Evolutionary conservation across 495 filamentous ascomycete species (phyloP).

Genomic region (Jackrogersella multiformis): DNA sequence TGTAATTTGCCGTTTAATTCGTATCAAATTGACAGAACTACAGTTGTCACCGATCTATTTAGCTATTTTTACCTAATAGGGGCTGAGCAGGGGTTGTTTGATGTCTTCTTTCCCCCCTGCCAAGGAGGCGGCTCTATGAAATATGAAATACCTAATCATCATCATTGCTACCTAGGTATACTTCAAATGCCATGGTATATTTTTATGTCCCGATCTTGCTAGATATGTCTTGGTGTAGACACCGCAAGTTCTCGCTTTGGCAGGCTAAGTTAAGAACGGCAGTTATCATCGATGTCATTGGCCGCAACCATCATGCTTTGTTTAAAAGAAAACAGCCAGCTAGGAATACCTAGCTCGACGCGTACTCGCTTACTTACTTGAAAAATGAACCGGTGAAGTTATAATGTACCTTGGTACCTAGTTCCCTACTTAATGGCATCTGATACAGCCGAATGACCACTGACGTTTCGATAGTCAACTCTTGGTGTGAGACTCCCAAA

Average conservation of each 20-base stretch:
- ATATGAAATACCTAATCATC: too few relatives aligned
- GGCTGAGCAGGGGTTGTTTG: not conserved
- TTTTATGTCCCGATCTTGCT: slow-evolving; percentile 7
- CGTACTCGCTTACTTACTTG: not conserved
- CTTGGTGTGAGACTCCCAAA: not conserved
- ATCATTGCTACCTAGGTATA: not conserved
- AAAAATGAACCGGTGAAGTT: not conserved
- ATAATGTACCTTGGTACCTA: not conserved
- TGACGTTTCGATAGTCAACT: slow-evolving; percentile 19
- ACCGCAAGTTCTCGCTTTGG: not conserved
- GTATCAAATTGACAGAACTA: slow-evolving; percentile 10
- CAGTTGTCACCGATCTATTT: slow-evolving; percentile 7
- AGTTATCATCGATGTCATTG: not conserved
- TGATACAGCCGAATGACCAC: slow-evolving; percentile 4
- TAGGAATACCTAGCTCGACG: not conserved
- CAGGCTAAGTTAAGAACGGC: not conserved
- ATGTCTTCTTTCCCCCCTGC: not conserved
- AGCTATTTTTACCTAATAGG: slow-evolving; percentile 28
- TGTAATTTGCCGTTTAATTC: slow-evolving; percentile 5
- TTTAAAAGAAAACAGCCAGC: not conserved
- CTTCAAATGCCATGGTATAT: not conserved
- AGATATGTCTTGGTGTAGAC: not conserved
- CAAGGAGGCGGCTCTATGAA: not conserved
- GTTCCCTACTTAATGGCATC: not conserved
- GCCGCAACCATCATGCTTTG: not conserved